These are phyloP conservation scores for Colletotrichum sp. DNA, from an alignment of 2,329 filamentous ascomycete species.

Conservation along the genomic window DNA sequence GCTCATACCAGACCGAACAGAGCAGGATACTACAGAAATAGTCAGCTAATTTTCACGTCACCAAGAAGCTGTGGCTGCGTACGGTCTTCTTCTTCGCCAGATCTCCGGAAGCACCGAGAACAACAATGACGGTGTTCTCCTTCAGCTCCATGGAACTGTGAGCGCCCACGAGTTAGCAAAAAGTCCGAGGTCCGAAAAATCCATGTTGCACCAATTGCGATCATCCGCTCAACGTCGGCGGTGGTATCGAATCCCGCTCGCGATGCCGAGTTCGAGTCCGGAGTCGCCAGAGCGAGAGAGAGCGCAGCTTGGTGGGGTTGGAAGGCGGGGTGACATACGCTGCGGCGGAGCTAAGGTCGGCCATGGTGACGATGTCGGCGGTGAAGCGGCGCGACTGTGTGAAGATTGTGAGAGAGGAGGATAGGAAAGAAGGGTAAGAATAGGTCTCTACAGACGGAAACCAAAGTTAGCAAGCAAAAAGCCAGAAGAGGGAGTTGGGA, in stretches of 20 bases:
- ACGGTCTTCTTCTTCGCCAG: slow-evolving; percentile 99
- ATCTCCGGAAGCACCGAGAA: slow-evolving; percentile 96
- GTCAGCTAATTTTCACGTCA: slow-evolving; percentile 29
- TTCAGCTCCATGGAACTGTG: slow-evolving; percentile 90
- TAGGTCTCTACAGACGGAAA: slow-evolving; percentile 3
- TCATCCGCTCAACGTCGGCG: background rate
- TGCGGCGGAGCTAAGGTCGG: slow-evolving; percentile 24
- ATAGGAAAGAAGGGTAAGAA: background rate
- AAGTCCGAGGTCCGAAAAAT: background rate
- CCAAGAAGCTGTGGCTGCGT: slow-evolving; percentile 26
- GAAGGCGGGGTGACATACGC: slow-evolving; percentile 25
- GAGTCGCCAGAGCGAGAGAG: background rate
- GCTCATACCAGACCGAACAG: slow-evolving; percentile 92
- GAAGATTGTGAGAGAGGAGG: background rate
- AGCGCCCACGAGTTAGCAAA: slow-evolving; percentile 1
- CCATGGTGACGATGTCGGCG: slow-evolving; percentile 22
- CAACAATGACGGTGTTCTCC: slow-evolving; percentile 96
- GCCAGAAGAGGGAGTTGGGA: slow-evolving; percentile 18
- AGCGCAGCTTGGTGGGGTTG: slow-evolving; percentile 19
- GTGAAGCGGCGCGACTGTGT: background rate
- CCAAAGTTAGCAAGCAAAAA: slow-evolving; percentile 17
- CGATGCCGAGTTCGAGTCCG: background rate
- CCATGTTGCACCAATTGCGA: background rate
- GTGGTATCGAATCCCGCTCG: background rate
- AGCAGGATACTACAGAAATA: slow-evolving; percentile 77